phyloP scores from a whole-genome alignment of 352 stramenopile genomes.

The Phytophthora litchii region DNA sequence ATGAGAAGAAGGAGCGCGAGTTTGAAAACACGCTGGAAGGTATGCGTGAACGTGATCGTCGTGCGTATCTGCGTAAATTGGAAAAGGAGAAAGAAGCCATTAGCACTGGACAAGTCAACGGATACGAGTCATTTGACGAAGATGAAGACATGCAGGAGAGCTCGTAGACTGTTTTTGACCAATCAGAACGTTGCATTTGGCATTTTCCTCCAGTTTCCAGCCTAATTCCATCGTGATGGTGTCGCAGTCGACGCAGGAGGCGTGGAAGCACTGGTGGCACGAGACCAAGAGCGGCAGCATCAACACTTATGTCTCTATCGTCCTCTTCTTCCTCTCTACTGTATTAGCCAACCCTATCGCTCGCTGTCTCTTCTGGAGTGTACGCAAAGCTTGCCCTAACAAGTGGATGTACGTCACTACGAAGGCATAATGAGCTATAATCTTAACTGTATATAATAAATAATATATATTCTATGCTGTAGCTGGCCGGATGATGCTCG shows the following conservation, averaged over 20 bases:
- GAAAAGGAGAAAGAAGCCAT: constrained; percentile 60
- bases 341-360: constrained; percentile 73
- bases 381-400: constrained; percentile 57
- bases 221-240: constrained; percentile 15
- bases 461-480: constrained; percentile 5
- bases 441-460: too few species aligned
- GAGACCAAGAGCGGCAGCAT: constrained; percentile 52
- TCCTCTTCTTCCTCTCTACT: constrained; percentile 81
- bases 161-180: constrained; percentile 26
- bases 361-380: constrained; percentile 68
- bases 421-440: too few species aligned
- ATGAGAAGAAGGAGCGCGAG: constrained; percentile 54
- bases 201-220: constrained; percentile 18
- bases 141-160: constrained; percentile 47
- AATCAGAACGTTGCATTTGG: constrained; percentile 26
- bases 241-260: constrained; percentile 57
- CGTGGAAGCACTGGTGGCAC: constrained; percentile 65
- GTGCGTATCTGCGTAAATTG: constrained; percentile 69
- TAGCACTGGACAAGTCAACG: constrained; percentile 39
- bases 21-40: constrained; percentile 59
- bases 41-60: constrained; percentile 82
- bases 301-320: constrained; percentile 70
- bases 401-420: constrained; percentile 56
- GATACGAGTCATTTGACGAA: constrained; percentile 61
- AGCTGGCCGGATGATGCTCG: constrained; percentile 73